Conservation (phyloP, 345 rosid species). For the Arabidopsis suecica region DNA sequence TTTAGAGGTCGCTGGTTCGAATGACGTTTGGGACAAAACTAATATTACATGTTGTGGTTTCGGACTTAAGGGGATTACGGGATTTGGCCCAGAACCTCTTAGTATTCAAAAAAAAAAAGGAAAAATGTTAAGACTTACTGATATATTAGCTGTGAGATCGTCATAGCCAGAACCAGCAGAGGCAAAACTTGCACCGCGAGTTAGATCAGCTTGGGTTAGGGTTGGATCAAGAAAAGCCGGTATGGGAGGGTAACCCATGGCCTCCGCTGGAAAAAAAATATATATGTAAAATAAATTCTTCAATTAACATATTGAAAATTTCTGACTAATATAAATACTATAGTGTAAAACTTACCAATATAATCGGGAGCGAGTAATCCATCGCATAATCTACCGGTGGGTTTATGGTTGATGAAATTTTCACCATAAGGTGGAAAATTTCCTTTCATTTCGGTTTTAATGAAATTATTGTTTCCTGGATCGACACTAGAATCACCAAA, state of each 20-base stretch:
- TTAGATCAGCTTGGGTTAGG: constrained; percentile 53
- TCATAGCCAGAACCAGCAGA: constrained; percentile 96
- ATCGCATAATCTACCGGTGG: constrained; percentile 70
- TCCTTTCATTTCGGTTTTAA: constrained; percentile 55
- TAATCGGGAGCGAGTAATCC: constrained; percentile 81
- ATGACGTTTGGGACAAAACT: too few relatives aligned
- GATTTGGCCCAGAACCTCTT: too few relatives aligned
- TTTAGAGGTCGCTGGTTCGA: too few relatives aligned
- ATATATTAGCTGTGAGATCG: constrained; percentile 79
- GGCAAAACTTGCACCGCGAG: constrained; percentile 85
- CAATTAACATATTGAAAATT: neutral
- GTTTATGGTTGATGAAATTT: constrained; percentile 60
- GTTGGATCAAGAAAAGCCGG: constrained; percentile 75
- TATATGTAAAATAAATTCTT: neutral
- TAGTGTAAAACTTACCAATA: constrained; percentile 51
- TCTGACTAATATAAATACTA: neutral
- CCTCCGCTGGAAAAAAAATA: constrained; percentile 59
- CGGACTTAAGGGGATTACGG: too few relatives aligned
- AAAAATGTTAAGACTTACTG: constrained; percentile 51
- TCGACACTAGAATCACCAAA: constrained; percentile 94
- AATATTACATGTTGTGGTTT: too few relatives aligned
- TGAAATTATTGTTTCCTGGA: constrained; percentile 74
- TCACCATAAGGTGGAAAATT: constrained; percentile 76
- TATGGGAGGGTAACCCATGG: constrained; percentile 61
- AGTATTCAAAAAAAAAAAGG: too few relatives aligned